Base-by-base conservation (phyloP, 805 yeast species). In the Cyberlindnera mrakii region DNA sequence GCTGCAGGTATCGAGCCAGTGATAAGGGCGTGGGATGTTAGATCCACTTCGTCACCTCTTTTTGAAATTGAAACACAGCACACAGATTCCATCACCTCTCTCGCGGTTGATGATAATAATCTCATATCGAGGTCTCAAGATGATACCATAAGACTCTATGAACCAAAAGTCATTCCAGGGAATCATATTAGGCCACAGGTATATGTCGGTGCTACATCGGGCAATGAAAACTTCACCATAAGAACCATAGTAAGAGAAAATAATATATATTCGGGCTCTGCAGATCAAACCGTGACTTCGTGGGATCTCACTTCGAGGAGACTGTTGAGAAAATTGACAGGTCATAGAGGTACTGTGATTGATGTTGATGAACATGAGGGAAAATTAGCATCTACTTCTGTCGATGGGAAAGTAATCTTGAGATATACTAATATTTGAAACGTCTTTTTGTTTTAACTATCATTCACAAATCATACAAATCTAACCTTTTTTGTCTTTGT, bases 1-100 rank as follows among this genome's bases (percentile, higher is more conserved):
- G 68, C 77, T 5, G 66, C 82, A 0, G 95, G 95, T 0, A 74
- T 86, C 3, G 91, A 86, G 49, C 82, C 87, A 1, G 64, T 68
- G 0, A 70, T 86, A 0, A 55, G 64, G 34, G 81, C 78, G 3
- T 81, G 74, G 64, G 95, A 86, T 53, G 39, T 76, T 7, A 60
- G 87, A 42, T 59, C 66, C 4, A 43, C 65, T 5, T 62, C 63
- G 1, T 45, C 51, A 6, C 70, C 75, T 0, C 35, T 72, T 8
- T 80, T 82, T 77, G 61, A 57, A 41, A 62, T 75, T 53, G 60
- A 64, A 39, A 51, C 68, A 39, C 30, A 67, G 43, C 75, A 78
- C 42, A 54, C 62, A 6, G 84, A 77, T 38, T 61, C 77, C 5
- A 74, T 82, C 19, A 78, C 89, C 0, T 74, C 85, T 1, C 46